Base-by-base conservation (phyloP, 192 early-diverging fungal genomes). In the Bifiguratus adelaidae region DNA sequence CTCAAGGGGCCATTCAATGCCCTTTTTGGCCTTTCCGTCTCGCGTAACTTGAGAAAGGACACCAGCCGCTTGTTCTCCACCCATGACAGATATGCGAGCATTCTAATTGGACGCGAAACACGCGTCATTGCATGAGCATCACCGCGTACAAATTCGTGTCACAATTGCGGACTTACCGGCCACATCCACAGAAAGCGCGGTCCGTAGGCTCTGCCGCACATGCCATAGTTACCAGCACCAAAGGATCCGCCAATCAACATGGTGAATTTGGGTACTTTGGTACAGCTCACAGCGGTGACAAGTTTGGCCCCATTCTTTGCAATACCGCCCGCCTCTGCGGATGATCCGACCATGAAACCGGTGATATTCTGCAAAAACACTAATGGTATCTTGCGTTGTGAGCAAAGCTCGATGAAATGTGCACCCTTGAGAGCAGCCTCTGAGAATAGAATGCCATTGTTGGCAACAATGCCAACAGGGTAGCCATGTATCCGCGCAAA, bases 271-370 rank as follows among this genome's bases (percentile, higher is more conserved):
- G 93, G 93, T 21, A 97, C 91, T 33, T 81, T 73, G 27, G 91
- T 88, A 53, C 86, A 92, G 2, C 91, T 85, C 4, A 97, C 93
- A 12, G 93, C 90, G 5, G 86, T 93, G 0, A 97, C 93, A 61
- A 97, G 73, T 61, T 97, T 97, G 50, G 91, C 91, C 16, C 93
- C 93, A 61, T 97, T 91, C 70, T 93, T 97, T 41, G 93, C 93
- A 66, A 97, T 97, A 47, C 93, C 93, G 42, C 85, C 85, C 12
- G 90, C 89, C 65, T 97, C 93, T 25, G 91, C 93, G 18, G 81
- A 81, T 23, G 86, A 79, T 23, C 91, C 91, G 5, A 97, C 91
- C 93, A 97, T 97, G 68, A 94, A 94, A 29, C 91, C 90, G 21
- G 89, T 93, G 52, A 97, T 97, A 60, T 97, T 94, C 50, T 97